A percentile compares a stretch with the other conserved stretches of the same genome.
phyloP scores from a whole-genome alignment of 306 rosid genomes.

The Datisca glomerata region DNA sequence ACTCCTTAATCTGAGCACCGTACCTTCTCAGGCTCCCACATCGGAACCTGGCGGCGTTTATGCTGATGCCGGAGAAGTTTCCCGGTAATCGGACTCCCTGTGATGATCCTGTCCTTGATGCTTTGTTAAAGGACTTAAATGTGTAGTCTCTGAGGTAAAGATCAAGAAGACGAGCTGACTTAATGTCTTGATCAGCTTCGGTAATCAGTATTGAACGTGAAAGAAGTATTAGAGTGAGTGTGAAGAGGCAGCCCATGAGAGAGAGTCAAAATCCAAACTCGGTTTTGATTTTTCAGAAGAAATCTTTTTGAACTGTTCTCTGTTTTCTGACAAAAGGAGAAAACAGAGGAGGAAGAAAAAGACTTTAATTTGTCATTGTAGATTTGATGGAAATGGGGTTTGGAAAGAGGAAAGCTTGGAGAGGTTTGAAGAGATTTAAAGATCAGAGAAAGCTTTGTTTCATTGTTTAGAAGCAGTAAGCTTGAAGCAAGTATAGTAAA shows the following conservation, averaged over 20 bases:
- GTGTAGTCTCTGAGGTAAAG: slow-evolving; percentile 75
- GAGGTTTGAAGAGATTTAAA: not conserved
- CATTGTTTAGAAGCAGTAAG: not conserved
- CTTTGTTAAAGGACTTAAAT: slow-evolving; percentile 35
- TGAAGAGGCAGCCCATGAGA: slow-evolving; percentile 47
- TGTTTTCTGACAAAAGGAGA: not conserved
- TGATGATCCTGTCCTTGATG: slow-evolving; percentile 43
- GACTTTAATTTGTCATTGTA: too few species aligned
- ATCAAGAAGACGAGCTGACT: slow-evolving; percentile 72
- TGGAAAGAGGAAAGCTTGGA: not conserved
- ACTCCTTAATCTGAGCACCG: slow-evolving; percentile 69
- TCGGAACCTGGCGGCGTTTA: slow-evolving; percentile 46
- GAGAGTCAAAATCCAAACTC: slow-evolving; percentile 6
- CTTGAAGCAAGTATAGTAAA: not conserved
- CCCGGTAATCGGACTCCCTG: slow-evolving; percentile 49
- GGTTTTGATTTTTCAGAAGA: slow-evolving; percentile 2
- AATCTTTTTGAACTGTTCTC: too few species aligned
- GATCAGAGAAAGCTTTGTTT: not conserved
- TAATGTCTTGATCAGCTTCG: slow-evolving; percentile 30
- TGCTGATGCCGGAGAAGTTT: slow-evolving; percentile 63
- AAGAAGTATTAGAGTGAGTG: slow-evolving; percentile 30
- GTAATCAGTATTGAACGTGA: slow-evolving; percentile 16
- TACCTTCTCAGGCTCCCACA: slow-evolving; percentile 85
- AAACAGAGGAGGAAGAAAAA: not conserved
- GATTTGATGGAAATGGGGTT: not conserved